These are phyloP conservation scores for Sporopachydermia cereana DNA, from an alignment of 1,139 yeast genomes.

Conservation along the genomic window DNA sequence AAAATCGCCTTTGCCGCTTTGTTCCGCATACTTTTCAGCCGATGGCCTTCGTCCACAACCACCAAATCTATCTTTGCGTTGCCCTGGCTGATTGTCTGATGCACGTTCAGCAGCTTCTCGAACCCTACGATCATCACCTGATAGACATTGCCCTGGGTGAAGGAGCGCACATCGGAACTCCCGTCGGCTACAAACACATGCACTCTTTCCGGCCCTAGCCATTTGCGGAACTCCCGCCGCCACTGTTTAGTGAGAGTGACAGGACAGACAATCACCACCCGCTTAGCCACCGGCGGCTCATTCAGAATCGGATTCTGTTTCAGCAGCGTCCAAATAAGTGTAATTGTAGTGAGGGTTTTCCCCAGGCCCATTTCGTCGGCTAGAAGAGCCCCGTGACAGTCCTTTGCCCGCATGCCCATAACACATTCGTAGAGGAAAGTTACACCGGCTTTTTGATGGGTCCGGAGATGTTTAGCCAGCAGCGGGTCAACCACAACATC, in stretches of 20 bases:
- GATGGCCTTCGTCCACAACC: slow-evolving; percentile 93
- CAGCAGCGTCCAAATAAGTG: slow-evolving; percentile 73
- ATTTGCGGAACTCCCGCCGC: slow-evolving; percentile 78
- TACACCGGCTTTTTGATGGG: slow-evolving; percentile 83
- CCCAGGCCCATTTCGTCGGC: slow-evolving; percentile 99
- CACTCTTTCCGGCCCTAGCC: slow-evolving; percentile 65
- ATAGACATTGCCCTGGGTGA: slow-evolving; percentile 60
- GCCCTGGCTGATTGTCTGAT: slow-evolving; percentile 35
- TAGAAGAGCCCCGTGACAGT: slow-evolving; percentile 57
- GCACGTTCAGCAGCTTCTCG: slow-evolving; percentile 57
- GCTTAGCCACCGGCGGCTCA: slow-evolving; percentile 32
- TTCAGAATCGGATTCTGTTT: slow-evolving; percentile 53
- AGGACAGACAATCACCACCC: slow-evolving; percentile 79
- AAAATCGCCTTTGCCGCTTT: slow-evolving; percentile 58
- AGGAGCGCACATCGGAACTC: slow-evolving; percentile 44
- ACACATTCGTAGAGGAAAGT: slow-evolving; percentile 70
- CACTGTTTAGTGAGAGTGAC: slow-evolving; percentile 83
- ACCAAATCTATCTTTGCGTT: slow-evolving; percentile 52
- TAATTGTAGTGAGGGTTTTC: slow-evolving; percentile 77
- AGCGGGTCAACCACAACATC: slow-evolving; percentile 67
- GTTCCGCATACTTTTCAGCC: slow-evolving; percentile 59
- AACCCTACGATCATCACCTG: slow-evolving; percentile 82
- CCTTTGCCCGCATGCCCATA: slow-evolving; percentile 49
- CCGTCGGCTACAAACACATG: slow-evolving; percentile 37
- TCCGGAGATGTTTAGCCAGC: slow-evolving; percentile 45